Conservation (phyloP, 2,329 filamentous ascomycete species). For the Ophiocordyceps camponoti-floridani region DNA sequence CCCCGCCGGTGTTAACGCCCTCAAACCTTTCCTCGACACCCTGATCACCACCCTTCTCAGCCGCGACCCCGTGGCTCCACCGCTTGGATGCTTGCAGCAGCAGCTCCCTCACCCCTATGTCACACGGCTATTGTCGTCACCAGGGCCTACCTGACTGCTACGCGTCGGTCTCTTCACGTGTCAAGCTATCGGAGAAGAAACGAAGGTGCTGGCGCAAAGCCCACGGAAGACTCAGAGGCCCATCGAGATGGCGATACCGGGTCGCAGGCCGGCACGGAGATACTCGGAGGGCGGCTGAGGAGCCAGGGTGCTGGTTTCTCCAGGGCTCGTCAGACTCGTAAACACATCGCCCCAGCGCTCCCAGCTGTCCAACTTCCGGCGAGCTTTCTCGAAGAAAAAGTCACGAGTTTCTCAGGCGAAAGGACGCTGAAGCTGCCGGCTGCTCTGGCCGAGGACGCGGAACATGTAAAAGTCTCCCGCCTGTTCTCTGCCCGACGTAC, state of each 20-base stretch:
- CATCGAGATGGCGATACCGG: constrained; percentile 12
- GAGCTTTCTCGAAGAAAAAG: constrained; percentile 35
- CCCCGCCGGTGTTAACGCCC: neutral
- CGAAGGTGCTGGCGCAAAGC: constrained; percentile 9
- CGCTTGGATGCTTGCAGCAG: neutral
- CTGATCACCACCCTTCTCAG: neutral
- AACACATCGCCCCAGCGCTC: constrained; percentile 18
- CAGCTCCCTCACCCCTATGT: neutral
- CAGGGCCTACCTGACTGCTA: neutral
- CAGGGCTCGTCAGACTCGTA: constrained; percentile 15
- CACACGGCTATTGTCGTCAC: no score
- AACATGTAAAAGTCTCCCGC: constrained; percentile 12
- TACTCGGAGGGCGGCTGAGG: constrained; percentile 10
- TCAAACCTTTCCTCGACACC: neutral
- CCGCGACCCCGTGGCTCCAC: neutral
- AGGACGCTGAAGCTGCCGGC: constrained; percentile 11
- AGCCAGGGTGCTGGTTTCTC: constrained; percentile 8
- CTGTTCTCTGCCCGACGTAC: constrained; percentile 10
- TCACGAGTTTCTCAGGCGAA: constrained; percentile 16
- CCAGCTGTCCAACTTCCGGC: constrained; percentile 36
- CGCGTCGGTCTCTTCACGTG: neutral
- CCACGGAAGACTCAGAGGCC: constrained; percentile 8
- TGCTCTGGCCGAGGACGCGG: constrained; percentile 14
- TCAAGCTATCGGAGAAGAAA: neutral
- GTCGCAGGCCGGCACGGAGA: constrained; percentile 10